Evolutionary conservation across 257 asterid genomes (phyloP), one percentile per base, ranked within the genome.

Genomic region (Ehretia macrophylla): DNA sequence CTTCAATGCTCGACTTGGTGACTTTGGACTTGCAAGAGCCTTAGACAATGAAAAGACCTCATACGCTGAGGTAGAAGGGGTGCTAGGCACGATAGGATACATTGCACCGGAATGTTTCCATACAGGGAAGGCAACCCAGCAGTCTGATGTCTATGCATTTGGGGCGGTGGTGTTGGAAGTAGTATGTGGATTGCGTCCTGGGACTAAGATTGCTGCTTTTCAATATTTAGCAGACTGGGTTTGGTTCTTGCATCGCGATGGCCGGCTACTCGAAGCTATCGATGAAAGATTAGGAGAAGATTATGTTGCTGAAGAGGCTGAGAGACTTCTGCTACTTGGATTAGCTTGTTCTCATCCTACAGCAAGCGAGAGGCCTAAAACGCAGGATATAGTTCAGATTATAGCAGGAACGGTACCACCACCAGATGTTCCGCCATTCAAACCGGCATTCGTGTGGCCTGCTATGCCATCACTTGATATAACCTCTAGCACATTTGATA

Each of bases 331-430:
- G 27, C 68, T 70, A 16, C 45, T 82, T 1, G 83, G 85, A 50
- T 17, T 82, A 35, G 81, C 85, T 32, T 82, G 88, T 32, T 79
- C 70, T 1, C 77, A 82, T 72, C 83, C 81, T n/a, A 67, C 23
- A 13, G 74, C 81, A 0, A 49, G 50, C 51, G 76, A 71, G 44
- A 68, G 82, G 65, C 84, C 82, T 16, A 75, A 64, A 37, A 44
- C 82, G 22, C 63, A 68, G 48, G 66, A 42, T 0, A 62, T 80
- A 14, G 32, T 73, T 48, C 78, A 76, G 63, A 71, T 80, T 20
- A 45, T 68, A 55, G 63, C 65, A 10, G 74, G 68, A 51, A 57
- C 65, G 18, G 50, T 73, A 44, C 58, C 74, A 5, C 57, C 54
- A 50, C 78, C 78, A 16, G 5, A 40, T 1, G 83, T 80, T 20